These are phyloP conservation scores for Setaria viridis DNA, from an alignment of 202 grass and related monocot species.

Conservation along the genomic window DNA sequence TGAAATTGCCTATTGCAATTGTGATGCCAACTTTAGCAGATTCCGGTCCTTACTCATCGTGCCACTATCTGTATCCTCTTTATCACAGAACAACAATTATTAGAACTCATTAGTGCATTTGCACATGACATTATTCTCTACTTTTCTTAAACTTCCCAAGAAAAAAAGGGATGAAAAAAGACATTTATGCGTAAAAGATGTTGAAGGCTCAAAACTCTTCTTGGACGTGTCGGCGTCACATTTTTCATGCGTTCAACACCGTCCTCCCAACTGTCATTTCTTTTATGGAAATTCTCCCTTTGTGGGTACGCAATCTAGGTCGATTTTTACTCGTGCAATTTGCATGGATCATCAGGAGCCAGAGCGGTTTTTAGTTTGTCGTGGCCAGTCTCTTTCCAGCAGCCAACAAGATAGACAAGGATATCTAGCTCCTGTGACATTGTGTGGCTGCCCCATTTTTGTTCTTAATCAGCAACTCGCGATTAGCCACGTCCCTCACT, in stretches of 20 bases:
- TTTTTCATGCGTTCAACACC: neutral
- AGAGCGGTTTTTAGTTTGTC: neutral
- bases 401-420: neutral
- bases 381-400: neutral
- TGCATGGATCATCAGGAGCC: neutral
- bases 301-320: neutral
- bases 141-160: neutral
- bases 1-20: neutral
- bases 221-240: neutral
- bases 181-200: neutral
- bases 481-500: neutral
- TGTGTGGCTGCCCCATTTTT: neutral
- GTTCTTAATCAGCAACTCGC: neutral
- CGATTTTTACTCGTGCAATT: slow-evolving; percentile 7
- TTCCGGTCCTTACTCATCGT: neutral
- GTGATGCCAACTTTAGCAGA: neutral
- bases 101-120: neutral
- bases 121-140: neutral
- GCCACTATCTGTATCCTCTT: neutral
- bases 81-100: neutral
- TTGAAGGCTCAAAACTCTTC: neutral
- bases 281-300: too few relatives aligned
- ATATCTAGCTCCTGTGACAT: neutral
- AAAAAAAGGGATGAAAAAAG: neutral
- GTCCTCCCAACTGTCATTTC: neutral